phyloP scores from a whole-genome alignment of 2,329 filamentous ascomycete genomes.

The Fusarium mundagurra region DNA sequence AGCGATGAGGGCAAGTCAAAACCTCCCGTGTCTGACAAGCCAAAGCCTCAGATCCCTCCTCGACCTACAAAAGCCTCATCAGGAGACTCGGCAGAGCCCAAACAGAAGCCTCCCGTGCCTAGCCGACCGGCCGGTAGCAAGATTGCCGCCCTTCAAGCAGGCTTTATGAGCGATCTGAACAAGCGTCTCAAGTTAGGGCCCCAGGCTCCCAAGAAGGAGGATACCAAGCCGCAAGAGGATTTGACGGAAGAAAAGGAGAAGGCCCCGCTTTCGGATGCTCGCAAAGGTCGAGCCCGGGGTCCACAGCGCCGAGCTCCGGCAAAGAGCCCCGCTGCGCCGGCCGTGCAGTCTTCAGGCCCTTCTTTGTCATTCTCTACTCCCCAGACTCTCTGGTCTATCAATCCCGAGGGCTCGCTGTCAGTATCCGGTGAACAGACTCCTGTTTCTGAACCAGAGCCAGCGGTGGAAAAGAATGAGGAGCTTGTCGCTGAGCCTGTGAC shows the following conservation, averaged over 20 bases:
- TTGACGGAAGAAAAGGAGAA: constrained; percentile 71
- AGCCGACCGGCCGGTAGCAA: constrained; percentile 79
- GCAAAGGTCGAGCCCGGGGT: constrained; percentile 89
- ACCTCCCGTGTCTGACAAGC: constrained; percentile 60
- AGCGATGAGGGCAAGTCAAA: constrained; percentile 53
- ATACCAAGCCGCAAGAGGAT: constrained; percentile 66
- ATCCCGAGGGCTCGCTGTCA: constrained; percentile 56
- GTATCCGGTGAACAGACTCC: constrained; percentile 34
- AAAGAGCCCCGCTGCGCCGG: constrained; percentile 55
- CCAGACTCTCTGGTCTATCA: constrained; percentile 62
- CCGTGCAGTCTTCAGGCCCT: constrained; percentile 48
- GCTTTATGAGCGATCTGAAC: constrained; percentile 93
- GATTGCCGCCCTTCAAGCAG: constrained; percentile 89
- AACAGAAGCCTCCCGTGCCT: constrained; percentile 86
- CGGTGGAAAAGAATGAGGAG: constrained; percentile 9
- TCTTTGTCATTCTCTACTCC: constrained; percentile 59
- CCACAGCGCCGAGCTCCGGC: constrained; percentile 79
- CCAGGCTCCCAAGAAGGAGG: constrained; percentile 80
- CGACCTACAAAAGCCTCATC: constrained; percentile 66
- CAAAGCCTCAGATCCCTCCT: constrained; percentile 69
- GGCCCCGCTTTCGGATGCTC: constrained; percentile 84
- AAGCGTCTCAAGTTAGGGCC: constrained; percentile 88
- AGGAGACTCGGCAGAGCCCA: constrained; percentile 58
- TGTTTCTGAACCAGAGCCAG: constrained; percentile 15
- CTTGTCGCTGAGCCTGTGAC: neutral